A percentile compares a stretch with the other conserved stretches of the same genome.
Conservation (phyloP, 2,329 filamentous ascomycete species). For the Aureobasidium sp. region DNA sequence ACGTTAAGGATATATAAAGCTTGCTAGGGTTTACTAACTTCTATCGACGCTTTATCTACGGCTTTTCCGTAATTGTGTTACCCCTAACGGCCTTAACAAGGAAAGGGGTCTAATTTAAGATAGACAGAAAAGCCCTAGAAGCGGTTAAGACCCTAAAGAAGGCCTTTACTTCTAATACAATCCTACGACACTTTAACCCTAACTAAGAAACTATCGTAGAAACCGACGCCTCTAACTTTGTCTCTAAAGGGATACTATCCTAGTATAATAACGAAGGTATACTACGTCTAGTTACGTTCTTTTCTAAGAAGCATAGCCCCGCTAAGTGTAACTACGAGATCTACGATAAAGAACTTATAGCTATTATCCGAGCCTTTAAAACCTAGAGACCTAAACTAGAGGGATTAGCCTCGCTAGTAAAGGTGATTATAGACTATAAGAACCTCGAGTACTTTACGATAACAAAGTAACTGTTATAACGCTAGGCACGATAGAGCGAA, state of each 20-base stretch:
- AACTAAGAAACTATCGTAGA: neutral
- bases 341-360: conserved; percentile 19
- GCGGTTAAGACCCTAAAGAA: conserved; percentile 16
- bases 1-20: conserved; percentile 6
- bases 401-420: no score
- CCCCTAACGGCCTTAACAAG: conserved; percentile 2
- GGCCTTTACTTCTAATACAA: conserved; percentile 14
- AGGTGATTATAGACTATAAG: neutral
- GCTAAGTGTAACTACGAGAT: conserved; percentile 16
- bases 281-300: conserved; percentile 12
- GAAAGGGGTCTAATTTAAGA: neutral
- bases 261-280: neutral
- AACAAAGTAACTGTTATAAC: neutral
- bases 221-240: conserved; percentile 12
- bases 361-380: conserved; percentile 1
- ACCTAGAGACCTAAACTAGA: neutral
- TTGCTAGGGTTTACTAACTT: conserved; percentile 18
- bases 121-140: neutral
- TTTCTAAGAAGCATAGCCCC: conserved; percentile 4
- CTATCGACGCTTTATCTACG: conserved; percentile 13
- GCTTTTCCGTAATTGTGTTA: neutral
- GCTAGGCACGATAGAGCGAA: neutral
- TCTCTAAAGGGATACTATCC: conserved; percentile 13
- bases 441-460: neutral
- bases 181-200: neutral